Conservation (phyloP, 345 rosid genomes). For the Noccaea caerulescens region DNA sequence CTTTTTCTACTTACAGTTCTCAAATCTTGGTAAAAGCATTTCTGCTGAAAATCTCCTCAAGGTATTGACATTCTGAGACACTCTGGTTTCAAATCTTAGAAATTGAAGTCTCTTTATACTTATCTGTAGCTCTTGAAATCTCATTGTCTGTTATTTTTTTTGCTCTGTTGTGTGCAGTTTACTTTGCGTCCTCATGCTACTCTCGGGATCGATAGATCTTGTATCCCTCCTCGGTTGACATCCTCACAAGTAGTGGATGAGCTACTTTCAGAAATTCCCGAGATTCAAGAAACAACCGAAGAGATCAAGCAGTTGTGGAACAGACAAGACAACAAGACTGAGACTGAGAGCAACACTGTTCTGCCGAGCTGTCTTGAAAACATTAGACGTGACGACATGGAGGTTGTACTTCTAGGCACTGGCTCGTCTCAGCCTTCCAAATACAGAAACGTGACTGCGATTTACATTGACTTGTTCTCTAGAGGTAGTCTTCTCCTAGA, state of each 20-base stretch:
- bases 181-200: slow-evolving; percentile 84
- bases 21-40: slow-evolving; percentile 47
- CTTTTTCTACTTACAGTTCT: slow-evolving; percentile 48
- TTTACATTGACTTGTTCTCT: slow-evolving; percentile 73
- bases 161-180: slow-evolving; percentile 54
- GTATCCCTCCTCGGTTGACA: slow-evolving; percentile 54
- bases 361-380: slow-evolving; percentile 77
- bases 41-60: slow-evolving; percentile 94
- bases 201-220: slow-evolving; percentile 78
- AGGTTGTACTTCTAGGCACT: slow-evolving; percentile 90
- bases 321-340: slow-evolving; percentile 47
- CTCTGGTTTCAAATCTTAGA: slow-evolving; percentile 12
- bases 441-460: slow-evolving; percentile 83
- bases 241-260: slow-evolving; percentile 61
- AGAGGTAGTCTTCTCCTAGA: slow-evolving; percentile 83
- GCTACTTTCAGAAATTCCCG: slow-evolving; percentile 73
- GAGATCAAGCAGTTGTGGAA: slow-evolving; percentile 62
- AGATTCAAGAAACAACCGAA: slow-evolving; percentile 64
- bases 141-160: not conserved
- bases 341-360: slow-evolving; percentile 53
- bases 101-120: not conserved
- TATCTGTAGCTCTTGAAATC: slow-evolving; percentile 12
- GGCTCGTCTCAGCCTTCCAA: slow-evolving; percentile 99
- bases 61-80: slow-evolving; percentile 48
- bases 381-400: slow-evolving; percentile 78